A percentile compares a stretch with the other conserved stretches of the same genome.
Conservation (phyloP, 805 yeast genomes). For the Kluyveromyces dobzhanskii region DNA sequence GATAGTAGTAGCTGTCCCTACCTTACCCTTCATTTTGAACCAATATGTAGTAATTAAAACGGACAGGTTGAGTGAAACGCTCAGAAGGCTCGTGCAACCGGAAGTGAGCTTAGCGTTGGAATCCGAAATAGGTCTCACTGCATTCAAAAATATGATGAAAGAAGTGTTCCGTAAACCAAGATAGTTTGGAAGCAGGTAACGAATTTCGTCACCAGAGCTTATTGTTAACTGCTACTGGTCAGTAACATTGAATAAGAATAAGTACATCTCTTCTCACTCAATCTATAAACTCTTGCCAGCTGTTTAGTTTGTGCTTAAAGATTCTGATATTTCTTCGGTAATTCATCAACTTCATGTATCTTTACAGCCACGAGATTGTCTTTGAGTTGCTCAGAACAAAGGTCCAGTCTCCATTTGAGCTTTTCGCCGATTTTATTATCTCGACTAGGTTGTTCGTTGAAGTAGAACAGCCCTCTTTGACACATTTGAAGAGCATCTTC, state of each 20-base stretch:
- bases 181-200: no score
- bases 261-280: no score
- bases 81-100: neutral
- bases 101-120: neutral
- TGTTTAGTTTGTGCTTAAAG: no score
- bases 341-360: constrained; percentile 34
- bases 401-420: constrained; percentile 43
- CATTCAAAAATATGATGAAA: constrained; percentile 1
- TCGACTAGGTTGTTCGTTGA: constrained; percentile 10
- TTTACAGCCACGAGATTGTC: constrained; percentile 20
- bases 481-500: constrained; percentile 43
- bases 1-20: neutral
- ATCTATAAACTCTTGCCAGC: neutral
- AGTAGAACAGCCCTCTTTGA: constrained; percentile 35
- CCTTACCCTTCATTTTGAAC: neutral
- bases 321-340: constrained; percentile 33
- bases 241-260: no score
- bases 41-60: neutral
- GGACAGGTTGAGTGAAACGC: no score
- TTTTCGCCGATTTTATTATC: constrained; percentile 35
- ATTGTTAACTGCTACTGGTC: no score
- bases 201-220: no score
- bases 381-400: constrained; percentile 28
- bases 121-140: neutral
- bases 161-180: neutral